phyloP scores from a whole-genome alignment of 805 yeast species.

The Saccharomyces jurei region DNA sequence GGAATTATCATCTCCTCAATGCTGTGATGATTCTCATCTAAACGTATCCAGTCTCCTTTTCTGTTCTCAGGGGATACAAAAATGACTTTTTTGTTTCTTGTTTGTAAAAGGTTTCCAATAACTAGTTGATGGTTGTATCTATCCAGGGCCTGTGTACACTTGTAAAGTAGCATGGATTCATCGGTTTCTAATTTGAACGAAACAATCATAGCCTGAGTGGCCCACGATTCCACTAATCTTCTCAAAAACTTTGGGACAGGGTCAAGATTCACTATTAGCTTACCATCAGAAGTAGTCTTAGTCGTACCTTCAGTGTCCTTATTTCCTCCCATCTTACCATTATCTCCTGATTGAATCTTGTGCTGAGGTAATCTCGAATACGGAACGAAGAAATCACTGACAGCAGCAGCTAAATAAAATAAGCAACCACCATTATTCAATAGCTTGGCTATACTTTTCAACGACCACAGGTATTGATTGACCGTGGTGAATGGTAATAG shows the following conservation, averaged over 20 bases:
- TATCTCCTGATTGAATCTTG: slow-evolving; percentile 78
- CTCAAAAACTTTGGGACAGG: slow-evolving; percentile 94
- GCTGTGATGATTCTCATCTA: slow-evolving; percentile 36
- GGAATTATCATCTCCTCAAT: slow-evolving; percentile 82
- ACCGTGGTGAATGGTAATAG: slow-evolving; percentile 89
- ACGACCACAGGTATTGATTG: slow-evolving; percentile 83
- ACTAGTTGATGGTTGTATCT: slow-evolving; percentile 90
- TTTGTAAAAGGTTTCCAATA: slow-evolving; percentile 85
- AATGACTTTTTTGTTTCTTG: slow-evolving; percentile 80
- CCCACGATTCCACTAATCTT: slow-evolving; percentile 87
- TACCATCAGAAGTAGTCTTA: slow-evolving; percentile 41
- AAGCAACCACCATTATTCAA: slow-evolving; percentile 56
- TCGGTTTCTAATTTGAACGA: slow-evolving; percentile 95
- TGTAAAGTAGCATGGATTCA: slow-evolving; percentile 52
- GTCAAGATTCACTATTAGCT: slow-evolving; percentile 75
- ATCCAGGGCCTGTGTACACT: slow-evolving; percentile 70
- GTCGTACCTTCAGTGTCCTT: slow-evolving; percentile 8
- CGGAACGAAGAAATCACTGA: slow-evolving; percentile 92
- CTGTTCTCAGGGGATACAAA: slow-evolving; percentile 45
- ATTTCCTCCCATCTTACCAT: slow-evolving; percentile 23
- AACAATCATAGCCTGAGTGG: slow-evolving; percentile 87
- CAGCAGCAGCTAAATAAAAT: slow-evolving; percentile 94
- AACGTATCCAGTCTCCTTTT: slow-evolving; percentile 41
- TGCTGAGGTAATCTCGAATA: slow-evolving; percentile 80
- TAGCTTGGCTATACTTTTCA: slow-evolving; percentile 55